These are phyloP conservation scores for Vitis vinifera DNA, from an alignment of 164 flowering plant species.

Conservation along the genomic window ASM3070453v1 NC_081822.1:33286001-33286500, in stretches of 20 bases:
- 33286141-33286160: background rate
- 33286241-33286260: background rate
- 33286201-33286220: too few species aligned
- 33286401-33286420: background rate
- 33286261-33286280: background rate
- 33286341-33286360: background rate
- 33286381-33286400: background rate
- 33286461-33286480: background rate
- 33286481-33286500: background rate
- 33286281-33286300: background rate
- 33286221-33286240: too few species aligned
- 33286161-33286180: background rate
- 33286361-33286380: background rate
- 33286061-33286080: background rate
- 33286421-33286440: background rate
- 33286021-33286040: constrained; percentile 57
- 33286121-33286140: background rate
- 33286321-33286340: constrained; percentile 1
- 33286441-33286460: background rate
- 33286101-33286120: background rate
- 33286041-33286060: constrained; percentile 47
- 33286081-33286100: background rate
- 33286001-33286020: constrained; percentile 63
- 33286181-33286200: background rate
- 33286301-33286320: background rate